Percentiles rank a stretch among this genome's conserved stretches.
These are phyloP conservation scores for Yamadazyma pseudoaaseri DNA, from an alignment of 1,139 yeast genomes.

Conservation along the genomic window DNA sequence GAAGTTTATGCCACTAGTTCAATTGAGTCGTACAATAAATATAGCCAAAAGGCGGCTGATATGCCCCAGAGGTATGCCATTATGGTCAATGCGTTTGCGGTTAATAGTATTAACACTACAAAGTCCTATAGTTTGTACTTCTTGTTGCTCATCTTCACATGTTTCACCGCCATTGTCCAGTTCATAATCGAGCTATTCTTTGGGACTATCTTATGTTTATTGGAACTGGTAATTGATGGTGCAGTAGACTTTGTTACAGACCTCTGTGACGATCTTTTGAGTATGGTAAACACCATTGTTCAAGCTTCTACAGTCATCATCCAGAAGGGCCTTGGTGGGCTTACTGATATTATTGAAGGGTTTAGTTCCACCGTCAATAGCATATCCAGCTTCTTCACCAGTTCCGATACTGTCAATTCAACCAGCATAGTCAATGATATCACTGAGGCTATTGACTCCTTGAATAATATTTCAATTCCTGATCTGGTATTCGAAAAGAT, in stretches of 20 bases:
- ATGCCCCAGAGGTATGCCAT: conserved; percentile 39
- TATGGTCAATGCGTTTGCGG: conserved; percentile 52
- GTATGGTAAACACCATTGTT: conserved; percentile 47
- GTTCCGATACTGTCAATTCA: conserved; percentile 33
- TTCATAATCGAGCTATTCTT: conserved; percentile 71
- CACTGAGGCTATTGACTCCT: conserved; percentile 54
- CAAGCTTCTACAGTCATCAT: conserved; percentile 14
- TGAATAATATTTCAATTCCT: conserved; percentile 65
- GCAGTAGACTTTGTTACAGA: conserved; percentile 68
- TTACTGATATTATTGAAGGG: conserved; percentile 7
- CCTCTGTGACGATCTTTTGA: conserved; percentile 63
- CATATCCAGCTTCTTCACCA: conserved; percentile 51
- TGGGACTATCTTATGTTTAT: conserved; percentile 84
- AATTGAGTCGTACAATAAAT: conserved; percentile 15
- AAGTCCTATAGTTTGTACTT: conserved; percentile 38
- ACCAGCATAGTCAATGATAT: conserved; percentile 33
- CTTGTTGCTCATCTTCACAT: conserved; percentile 44
- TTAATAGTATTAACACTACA: conserved; percentile 43
- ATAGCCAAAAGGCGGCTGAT: conserved; percentile 2
- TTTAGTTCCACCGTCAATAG: conserved; percentile 12
- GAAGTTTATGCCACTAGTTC: conserved; percentile 24
- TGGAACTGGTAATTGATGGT: conserved; percentile 72
- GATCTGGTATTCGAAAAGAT: conserved; percentile 54
- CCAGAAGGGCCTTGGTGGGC: conserved; percentile 9
- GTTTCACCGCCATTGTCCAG: conserved; percentile 56